Conservation (phyloP, 1,139 yeast genomes). For the Yamadazyma jaroonii region DNA sequence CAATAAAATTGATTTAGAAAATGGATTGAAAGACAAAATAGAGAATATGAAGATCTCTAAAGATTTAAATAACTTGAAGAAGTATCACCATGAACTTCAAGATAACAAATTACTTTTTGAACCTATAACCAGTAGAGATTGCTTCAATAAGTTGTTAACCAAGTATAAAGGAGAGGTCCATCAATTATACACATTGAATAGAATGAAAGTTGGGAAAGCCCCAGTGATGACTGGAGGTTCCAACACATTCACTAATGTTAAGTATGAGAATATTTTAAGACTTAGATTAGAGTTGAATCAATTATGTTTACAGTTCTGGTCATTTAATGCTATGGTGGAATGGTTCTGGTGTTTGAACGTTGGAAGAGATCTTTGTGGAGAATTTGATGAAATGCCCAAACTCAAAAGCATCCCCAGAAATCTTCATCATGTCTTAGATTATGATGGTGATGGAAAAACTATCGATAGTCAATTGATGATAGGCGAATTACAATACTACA, state of each 20-base stretch:
- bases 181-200: slow-evolving; percentile 30
- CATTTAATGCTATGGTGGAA: slow-evolving; percentile 37
- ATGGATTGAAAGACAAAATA: slow-evolving; percentile 10
- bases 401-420: slow-evolving; percentile 32
- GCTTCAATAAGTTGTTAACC: slow-evolving; percentile 16
- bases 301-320: slow-evolving; percentile 42
- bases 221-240: slow-evolving; percentile 15
- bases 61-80: slow-evolving; percentile 15
- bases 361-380: slow-evolving; percentile 30
- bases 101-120: slow-evolving; percentile 39
- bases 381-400: slow-evolving; percentile 21
- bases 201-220: slow-evolving; percentile 37
- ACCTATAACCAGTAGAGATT: slow-evolving; percentile 22
- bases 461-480: neutral
- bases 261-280: slow-evolving; percentile 37
- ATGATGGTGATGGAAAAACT: neutral
- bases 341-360: slow-evolving; percentile 38
- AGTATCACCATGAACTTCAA: slow-evolving; percentile 20
- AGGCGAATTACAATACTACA: neutral
- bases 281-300: slow-evolving; percentile 42
- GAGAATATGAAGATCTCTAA: slow-evolving; percentile 11
- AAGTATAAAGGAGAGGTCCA: slow-evolving; percentile 24
- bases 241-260: slow-evolving; percentile 14
- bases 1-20: slow-evolving; percentile 8
- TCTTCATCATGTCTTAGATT: neutral